Evolutionary conservation across 2,329 filamentous ascomycete species (phyloP).

Genomic region (Colletotrichum horii): DNA sequence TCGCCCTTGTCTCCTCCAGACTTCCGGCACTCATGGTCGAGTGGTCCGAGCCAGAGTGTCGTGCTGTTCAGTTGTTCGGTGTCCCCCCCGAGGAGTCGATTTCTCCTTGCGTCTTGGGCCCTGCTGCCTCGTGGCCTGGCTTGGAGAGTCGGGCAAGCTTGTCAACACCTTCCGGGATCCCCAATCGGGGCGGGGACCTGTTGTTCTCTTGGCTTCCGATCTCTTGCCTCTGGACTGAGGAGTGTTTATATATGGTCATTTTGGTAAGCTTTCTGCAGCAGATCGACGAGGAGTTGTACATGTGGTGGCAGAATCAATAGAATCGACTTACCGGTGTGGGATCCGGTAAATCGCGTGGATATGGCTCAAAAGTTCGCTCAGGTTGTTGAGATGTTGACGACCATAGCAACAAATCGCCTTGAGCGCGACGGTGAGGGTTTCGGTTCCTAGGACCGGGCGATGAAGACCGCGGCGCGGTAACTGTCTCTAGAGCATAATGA

Average conservation of each 20-base stretch:
- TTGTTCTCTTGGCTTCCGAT: neutral
- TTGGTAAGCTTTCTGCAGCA: neutral
- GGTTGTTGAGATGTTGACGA: neutral
- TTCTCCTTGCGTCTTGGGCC: too few species aligned
- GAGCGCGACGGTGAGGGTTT: neutral
- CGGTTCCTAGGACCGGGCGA: too few species aligned
- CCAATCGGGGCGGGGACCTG: neutral
- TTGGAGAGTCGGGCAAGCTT: neutral
- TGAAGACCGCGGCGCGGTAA: neutral
- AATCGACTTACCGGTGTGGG: neutral
- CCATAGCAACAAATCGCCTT: neutral
- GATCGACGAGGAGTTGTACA: neutral
- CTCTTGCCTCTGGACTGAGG: neutral
- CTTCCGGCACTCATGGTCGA: neutral
- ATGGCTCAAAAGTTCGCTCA: neutral
- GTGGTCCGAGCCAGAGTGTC: neutral
- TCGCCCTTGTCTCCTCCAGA: neutral
- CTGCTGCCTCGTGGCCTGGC: too few species aligned
- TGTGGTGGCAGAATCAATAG: neutral
- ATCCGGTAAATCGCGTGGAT: neutral
- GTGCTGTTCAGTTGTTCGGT: neutral
- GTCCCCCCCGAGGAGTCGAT: neutral
- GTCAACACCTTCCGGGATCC: neutral
- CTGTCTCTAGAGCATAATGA: neutral
- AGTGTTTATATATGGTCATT: neutral